Evolutionary conservation across 345 rosid genomes (phyloP), one percentile per base, ranked within the genome.

Genomic region (Crucihimalaya himalaica): DNA sequence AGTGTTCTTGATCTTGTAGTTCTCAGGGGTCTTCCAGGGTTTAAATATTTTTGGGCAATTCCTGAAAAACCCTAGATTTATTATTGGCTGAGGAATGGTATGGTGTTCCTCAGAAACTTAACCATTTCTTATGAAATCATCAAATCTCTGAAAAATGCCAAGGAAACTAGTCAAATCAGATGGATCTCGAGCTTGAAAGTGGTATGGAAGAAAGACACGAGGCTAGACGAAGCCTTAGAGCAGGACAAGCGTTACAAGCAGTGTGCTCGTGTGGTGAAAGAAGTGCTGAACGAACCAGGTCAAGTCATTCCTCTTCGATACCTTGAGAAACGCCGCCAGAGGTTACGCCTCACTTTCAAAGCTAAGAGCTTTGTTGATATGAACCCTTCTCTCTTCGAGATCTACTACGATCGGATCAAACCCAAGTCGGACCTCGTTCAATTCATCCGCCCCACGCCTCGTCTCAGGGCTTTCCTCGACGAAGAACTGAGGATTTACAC

Each of bases 261-360:
- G 25, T 86, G 92, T 32, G 83, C 88, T 20, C 88, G 90, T 12
- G 90, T 91, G 52, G 89, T 89, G 10, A 88, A 78, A 60, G 90
- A 89, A 83, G 89, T 91, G 9, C 55, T 94, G 5, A 88, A 91
- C 59, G 95, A 94, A 66, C 96, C 91, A 2, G 90, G 93, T 63
- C 93, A 86, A 67, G 88, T 75, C 23, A 89, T 95, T 78, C 89
- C 92, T 0, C 86, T 90, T 25, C 80, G 82, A 1, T 95, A 90
- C 82, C 84, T 95, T 0, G 88, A 86, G 70, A 89, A 88, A 32
- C 79, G 97, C 32, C 97, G 97, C 15, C 87, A 92, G 64, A 83
- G 91, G 52, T 70, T 95, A 39, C 89, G 88, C 68, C 88, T 87
- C 53, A 83, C 42, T 35, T 60, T 82, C 45, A 81, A 55, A 71